phyloP scores from a whole-genome alignment of 2,329 filamentous ascomycete genomes.

The Escovopsis sp. region DNA sequence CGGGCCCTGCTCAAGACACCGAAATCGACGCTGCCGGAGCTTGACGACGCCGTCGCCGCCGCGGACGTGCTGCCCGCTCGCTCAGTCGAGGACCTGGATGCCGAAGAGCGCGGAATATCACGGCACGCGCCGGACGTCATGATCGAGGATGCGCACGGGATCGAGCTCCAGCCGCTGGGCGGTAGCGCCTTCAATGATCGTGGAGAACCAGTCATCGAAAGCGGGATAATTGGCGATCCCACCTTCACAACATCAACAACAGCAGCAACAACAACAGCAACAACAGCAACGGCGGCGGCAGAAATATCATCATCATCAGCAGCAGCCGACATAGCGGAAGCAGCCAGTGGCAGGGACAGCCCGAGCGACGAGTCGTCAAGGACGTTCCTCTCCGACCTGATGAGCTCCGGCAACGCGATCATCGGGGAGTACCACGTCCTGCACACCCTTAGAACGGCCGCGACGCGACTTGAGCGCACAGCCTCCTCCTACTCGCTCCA shows the following conservation, averaged over 20 bases:
- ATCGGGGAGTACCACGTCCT: slow-evolving; percentile 38
- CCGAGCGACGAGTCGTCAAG: slow-evolving; percentile 16
- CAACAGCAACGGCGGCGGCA: too few species aligned
- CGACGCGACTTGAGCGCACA: slow-evolving; percentile 29
- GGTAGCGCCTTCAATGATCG: too few species aligned
- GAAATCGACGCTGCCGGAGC: slow-evolving; percentile 16
- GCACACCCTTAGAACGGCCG: slow-evolving; percentile 31
- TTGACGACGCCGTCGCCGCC: slow-evolving; percentile 10
- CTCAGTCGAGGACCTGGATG: slow-evolving; percentile 35
- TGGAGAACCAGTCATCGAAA: too few species aligned
- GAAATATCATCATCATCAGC: too few species aligned
- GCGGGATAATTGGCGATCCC: too few species aligned
- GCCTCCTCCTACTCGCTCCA: slow-evolving; percentile 35
- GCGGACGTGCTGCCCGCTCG: slow-evolving; percentile 8
- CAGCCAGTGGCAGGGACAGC: slow-evolving; percentile 11
- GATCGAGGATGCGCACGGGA: slow-evolving; percentile 23
- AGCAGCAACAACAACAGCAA: too few species aligned
- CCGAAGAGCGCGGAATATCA: slow-evolving; percentile 38
- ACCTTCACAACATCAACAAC: too few species aligned
- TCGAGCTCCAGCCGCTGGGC: slow-evolving; percentile 30
- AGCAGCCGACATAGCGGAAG: slow-evolving; percentile 8
- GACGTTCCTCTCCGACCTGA: slow-evolving; percentile 28
- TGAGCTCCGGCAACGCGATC: slow-evolving; percentile 39
- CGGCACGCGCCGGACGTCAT: slow-evolving; percentile 21
- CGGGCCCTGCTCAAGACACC: slow-evolving; percentile 30